Base-by-base conservation (phyloP, 2,329 filamentous ascomycete genomes). In the Ascochyta pisi region DNA sequence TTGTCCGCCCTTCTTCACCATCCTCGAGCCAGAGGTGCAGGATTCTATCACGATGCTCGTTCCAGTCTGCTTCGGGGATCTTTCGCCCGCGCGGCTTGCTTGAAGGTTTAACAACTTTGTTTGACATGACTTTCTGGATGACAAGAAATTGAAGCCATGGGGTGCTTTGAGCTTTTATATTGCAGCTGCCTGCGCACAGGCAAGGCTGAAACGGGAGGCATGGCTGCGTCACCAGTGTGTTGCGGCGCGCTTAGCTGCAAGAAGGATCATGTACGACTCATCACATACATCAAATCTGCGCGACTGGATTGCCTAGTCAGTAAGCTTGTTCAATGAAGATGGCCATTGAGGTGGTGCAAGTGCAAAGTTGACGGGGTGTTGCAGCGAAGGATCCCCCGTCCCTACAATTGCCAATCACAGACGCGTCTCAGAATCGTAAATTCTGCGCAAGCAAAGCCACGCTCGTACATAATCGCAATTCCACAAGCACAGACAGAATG, bases 391-490 rank as follows among this genome's bases (percentile, higher is more conserved):
- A 29, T 29, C 27, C 27, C 10, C 6, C 26, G 9, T 9, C 26
- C 9, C 26, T 9, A 7, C 27, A 10, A 8, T 12, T 9, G 27
- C 27, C 9, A 29, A 29, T 29, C 9, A 29, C 27, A 29, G 9
- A 12, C 9, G 27, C 13, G 27, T 10, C 27, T 26, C 46, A 49
- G 19, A 41, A 49, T 49, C 46, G 37, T 41, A 41, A 41, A 5
- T 34, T 16, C 29, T 7, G 29, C 12, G 6, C 38, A 15, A 5
- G 23, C 26, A 34, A 37, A 40, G 46, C 37, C 46, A 41, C 37
- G 9, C 27, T 41, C 46, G 46, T 49, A 41, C 46, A 41, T 15
- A 49, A 34, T 41, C 46, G 46, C 19, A 49, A 41, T 16, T 27
- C 26, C 26, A 27, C 2, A 9, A 27, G 26, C 26, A 27, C 26